Evolutionary conservation across 2,329 filamentous ascomycete genomes (phyloP).

Genomic region (Zymoseptoria tritici): DNA sequence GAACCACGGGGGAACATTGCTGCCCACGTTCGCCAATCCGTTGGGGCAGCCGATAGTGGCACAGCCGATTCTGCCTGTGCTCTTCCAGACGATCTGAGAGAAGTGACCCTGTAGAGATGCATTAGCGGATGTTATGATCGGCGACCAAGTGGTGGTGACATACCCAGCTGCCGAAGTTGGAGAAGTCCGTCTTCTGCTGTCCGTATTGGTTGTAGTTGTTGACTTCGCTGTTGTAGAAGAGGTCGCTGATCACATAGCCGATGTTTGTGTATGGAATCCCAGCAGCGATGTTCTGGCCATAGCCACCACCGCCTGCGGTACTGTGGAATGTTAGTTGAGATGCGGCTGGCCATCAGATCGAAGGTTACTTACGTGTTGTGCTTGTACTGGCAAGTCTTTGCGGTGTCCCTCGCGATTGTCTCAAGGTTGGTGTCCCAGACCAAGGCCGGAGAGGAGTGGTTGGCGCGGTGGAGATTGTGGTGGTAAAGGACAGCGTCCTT

Average conservation of each 20-base stretch:
- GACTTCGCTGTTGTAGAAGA: conserved; percentile 84
- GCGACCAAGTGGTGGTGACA: not conserved
- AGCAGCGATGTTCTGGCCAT: conserved; percentile 88
- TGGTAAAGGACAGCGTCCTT: conserved; percentile 6
- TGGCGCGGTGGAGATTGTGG: conserved; percentile 12
- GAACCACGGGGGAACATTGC: conserved; percentile 49
- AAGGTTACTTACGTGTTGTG: conserved; percentile 56
- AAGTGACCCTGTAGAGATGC: conserved; percentile 54
- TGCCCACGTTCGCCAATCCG: conserved; percentile 42
- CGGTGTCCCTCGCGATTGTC: conserved; percentile 54
- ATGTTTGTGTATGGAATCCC: conserved; percentile 50
- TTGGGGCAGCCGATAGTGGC: conserved; percentile 49
- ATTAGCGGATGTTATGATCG: not conserved
- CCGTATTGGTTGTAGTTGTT: conserved; percentile 53
- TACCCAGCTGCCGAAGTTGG: conserved; percentile 52
- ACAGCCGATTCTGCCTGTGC: conserved; percentile 57
- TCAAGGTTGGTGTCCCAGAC: conserved; percentile 60
- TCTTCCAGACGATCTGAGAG: conserved; percentile 65
- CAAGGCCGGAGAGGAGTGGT: conserved; percentile 39
- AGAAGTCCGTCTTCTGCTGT: conserved; percentile 49
- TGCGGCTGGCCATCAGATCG: too few relatives aligned
- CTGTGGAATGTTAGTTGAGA: conserved; percentile 26
- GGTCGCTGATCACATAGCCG: conserved; percentile 62
- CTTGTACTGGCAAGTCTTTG: conserved; percentile 58
- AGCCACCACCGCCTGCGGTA: conserved; percentile 52